Evolutionary conservation across 2,329 filamentous ascomycete genomes (phyloP).

Genomic region (Aschersonia sp.): DNA sequence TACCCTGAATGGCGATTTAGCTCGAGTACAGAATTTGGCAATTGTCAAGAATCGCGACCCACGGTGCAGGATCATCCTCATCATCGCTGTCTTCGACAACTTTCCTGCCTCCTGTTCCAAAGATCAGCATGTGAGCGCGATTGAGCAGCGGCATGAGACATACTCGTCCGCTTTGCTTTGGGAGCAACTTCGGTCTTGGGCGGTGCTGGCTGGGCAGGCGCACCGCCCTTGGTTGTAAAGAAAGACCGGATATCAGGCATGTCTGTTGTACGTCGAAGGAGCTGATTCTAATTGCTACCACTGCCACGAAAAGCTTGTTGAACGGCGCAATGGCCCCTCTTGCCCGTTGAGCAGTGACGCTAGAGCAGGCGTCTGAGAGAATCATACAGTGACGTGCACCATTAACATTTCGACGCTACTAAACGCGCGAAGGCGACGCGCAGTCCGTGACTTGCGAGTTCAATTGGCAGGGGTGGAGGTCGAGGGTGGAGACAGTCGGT

Average conservation of each 20-base stretch:
- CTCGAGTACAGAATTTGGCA: too few species aligned
- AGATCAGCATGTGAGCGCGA: not conserved
- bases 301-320: too few species aligned
- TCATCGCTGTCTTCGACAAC: slow-evolving; percentile 73
- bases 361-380: not conserved
- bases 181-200: slow-evolving; percentile 30
- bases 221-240: slow-evolving; percentile 61
- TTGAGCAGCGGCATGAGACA: slow-evolving; percentile 7
- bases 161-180: slow-evolving; percentile 31
- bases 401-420: slow-evolving; percentile 6
- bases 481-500: too few species aligned
- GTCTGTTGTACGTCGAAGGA: not conserved
- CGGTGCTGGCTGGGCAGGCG: slow-evolving; percentile 30
- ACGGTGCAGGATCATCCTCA: slow-evolving; percentile 38
- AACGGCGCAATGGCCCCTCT: too few species aligned
- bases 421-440: slow-evolving; percentile 31
- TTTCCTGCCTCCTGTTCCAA: slow-evolving; percentile 39
- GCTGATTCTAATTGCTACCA: not conserved
- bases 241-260: slow-evolving; percentile 93
- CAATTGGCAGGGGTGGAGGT: too few species aligned
- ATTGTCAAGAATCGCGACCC: slow-evolving; percentile 19
- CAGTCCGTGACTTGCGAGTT: slow-evolving; percentile 19
- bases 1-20: slow-evolving; percentile 6
- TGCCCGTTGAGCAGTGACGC: too few species aligned
- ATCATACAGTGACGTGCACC: slow-evolving; percentile 17